These are phyloP conservation scores for Rhizopus arrhizus DNA, from an alignment of 371 early-diverging fungal species.

Conservation along the genomic window DNA sequence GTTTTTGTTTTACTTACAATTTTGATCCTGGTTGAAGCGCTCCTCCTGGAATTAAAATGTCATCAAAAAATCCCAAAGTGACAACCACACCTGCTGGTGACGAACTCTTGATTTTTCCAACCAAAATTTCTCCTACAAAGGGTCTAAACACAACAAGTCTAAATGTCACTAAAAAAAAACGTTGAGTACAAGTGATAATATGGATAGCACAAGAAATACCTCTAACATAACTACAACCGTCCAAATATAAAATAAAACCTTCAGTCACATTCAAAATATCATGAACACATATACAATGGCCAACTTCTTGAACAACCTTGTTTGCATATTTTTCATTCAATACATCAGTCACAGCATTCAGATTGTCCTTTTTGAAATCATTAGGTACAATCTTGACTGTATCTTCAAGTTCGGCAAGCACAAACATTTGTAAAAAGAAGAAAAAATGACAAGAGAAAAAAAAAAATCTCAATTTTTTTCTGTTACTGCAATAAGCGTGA, in stretches of 20 bases:
- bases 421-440: constrained; percentile 69
- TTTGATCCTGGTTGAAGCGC: constrained; percentile 61
- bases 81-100: constrained; percentile 70
- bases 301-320: constrained; percentile 87
- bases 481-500: not conserved
- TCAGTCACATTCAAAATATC: constrained; percentile 80
- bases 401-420: constrained; percentile 75
- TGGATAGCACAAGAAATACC: constrained; percentile 29
- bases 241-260: constrained; percentile 78
- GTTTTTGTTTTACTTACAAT: constrained; percentile 47
- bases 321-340: constrained; percentile 89
- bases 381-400: constrained; percentile 78
- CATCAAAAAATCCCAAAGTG: constrained; percentile 88
- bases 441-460: constrained; percentile 8
- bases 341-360: constrained; percentile 78
- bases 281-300: constrained; percentile 81
- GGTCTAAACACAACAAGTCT: constrained; percentile 88
- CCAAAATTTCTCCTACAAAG: constrained; percentile 81
- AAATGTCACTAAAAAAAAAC: constrained; percentile 59
- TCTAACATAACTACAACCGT: constrained; percentile 75
- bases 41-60: constrained; percentile 76
- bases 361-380: constrained; percentile 69
- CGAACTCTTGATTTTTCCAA: constrained; percentile 73
- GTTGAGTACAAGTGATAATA: not conserved
- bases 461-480: not conserved